Conservation (phyloP, 2,329 filamentous ascomycete species). For the Colletotrichum trifolii region DNA sequence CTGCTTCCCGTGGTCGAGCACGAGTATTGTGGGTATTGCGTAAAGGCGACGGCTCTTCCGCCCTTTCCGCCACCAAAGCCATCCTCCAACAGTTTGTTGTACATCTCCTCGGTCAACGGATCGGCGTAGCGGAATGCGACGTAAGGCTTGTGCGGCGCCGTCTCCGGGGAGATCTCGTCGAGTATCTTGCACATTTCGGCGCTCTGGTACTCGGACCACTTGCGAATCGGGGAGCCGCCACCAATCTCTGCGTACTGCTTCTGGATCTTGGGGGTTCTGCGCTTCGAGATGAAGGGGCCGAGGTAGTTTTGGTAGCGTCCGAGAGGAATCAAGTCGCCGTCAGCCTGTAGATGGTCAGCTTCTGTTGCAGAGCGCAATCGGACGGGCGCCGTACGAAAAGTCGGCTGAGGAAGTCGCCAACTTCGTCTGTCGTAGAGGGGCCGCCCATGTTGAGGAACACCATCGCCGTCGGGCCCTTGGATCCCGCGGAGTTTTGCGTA, state of each 20-base stretch:
- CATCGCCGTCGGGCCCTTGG: slow-evolving; percentile 91
- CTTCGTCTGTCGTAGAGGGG: slow-evolving; percentile 87
- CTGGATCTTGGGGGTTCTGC: slow-evolving; percentile 94
- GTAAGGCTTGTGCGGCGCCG: slow-evolving; percentile 96
- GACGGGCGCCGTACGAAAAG: slow-evolving; percentile 77
- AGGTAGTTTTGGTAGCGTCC: slow-evolving; percentile 91
- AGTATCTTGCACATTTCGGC: slow-evolving; percentile 97
- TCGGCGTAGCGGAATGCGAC: slow-evolving; percentile 96
- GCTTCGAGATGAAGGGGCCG: slow-evolving; percentile 84
- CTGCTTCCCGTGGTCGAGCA: slow-evolving; percentile 98
- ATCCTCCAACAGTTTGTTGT: slow-evolving; percentile 82
- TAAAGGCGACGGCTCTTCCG: slow-evolving; percentile 96
- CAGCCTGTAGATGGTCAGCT: slow-evolving; percentile 68
- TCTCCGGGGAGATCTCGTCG: slow-evolving; percentile 89
- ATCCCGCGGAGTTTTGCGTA: slow-evolving; percentile 77
- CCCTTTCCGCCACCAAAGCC: slow-evolving; percentile 91
- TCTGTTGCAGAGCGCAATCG: not conserved
- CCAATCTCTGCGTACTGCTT: slow-evolving; percentile 96
- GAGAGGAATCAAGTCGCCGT: slow-evolving; percentile 94
- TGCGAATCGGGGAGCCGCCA: slow-evolving; percentile 96
- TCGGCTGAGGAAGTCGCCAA: slow-evolving; percentile 88
- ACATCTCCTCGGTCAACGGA: slow-evolving; percentile 95
- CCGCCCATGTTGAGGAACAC: slow-evolving; percentile 99
- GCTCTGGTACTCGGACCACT: slow-evolving; percentile 96
- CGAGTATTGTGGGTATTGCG: slow-evolving; percentile 98